Evolutionary conservation across 2,329 filamentous ascomycete genomes (phyloP), one percentile per base, ranked within the genome.

Genomic region (Fragosphaeria purpurea): DNA sequence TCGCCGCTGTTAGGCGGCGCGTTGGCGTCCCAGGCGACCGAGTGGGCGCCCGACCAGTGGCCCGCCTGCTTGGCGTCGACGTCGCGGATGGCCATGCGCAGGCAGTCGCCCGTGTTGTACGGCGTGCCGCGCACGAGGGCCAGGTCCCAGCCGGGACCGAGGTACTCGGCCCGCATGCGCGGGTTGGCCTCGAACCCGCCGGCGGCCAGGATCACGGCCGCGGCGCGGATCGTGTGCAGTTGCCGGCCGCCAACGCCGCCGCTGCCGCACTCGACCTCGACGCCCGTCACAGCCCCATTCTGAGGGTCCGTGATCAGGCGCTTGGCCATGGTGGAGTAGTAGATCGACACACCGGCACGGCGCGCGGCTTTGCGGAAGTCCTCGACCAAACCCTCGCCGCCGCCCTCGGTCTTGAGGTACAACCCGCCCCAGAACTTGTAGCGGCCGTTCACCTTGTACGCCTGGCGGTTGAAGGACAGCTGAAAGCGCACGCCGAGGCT

Each of bases 351-450:
- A 1, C 72, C 72, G 7, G 67, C 61, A 7, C 58, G 60, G 41
- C 56, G 54, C 1, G 76, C 79, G 1, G 70, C 70, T 3, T 59
- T 58, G 32, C 63, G 62, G 53, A 79, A 67, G 53, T 77, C 71
- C 31, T 68, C 60, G 4, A 82, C 71, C 6, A 84, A 63, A 0
- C 79, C 77, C 56, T 80, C 80, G 0, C 80, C 80, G 1, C 78
- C 79, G 54, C 79, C 74, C 47, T 76, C 59, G 0, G 76, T 79
- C 58, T 74, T 80, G 37, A 84, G 63, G n/a, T 68, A 70, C 60
- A 86, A 63, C 0, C 82, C 82, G 9, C 82, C 82, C 81, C 81
- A 85, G 60, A 85, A 85, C 58, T 79, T 80, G 59, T 73, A 72
- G 34, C 74, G 67, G 1, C 76, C 79, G 47, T 77, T 68, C n/a